A percentile compares a stretch with the other conserved stretches of the same genome.
These are phyloP conservation scores for Gymnopus androsaceus DNA, from an alignment of 1,284 basidiomycete genomes.

Conservation along the genomic window DNA sequence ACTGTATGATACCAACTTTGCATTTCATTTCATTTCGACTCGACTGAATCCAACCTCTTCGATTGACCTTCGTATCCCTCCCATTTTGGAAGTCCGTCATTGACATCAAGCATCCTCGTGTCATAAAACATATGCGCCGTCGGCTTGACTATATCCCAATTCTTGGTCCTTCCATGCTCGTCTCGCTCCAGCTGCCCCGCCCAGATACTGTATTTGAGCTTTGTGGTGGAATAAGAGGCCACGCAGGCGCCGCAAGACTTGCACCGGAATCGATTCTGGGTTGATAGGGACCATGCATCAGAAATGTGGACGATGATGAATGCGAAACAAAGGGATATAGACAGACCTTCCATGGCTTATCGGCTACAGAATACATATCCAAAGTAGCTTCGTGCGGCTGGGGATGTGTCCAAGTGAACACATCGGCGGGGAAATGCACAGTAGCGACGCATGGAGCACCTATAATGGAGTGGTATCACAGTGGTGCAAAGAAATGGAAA, in stretches of 20 bases:
- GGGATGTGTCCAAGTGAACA: conserved; percentile 55
- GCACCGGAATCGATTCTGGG: conserved; percentile 58
- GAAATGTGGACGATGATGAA: neutral
- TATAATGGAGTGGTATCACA: conserved; percentile 26
- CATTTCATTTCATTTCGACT: too few species aligned
- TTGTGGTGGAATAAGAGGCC: conserved; percentile 49
- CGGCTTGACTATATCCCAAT: conserved; percentile 55
- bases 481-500: neutral
- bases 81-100: conserved; percentile 61
- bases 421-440: conserved; percentile 49
- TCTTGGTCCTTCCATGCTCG: conserved; percentile 45
- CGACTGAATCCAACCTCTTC: conserved; percentile 23
- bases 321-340: neutral
- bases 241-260: conserved; percentile 56
- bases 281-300: neutral
- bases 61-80: conserved; percentile 57
- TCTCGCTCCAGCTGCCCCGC: conserved; percentile 55
- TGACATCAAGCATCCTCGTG: conserved; percentile 57
- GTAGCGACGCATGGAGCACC: conserved; percentile 64
- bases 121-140: conserved; percentile 67
- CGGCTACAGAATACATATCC: conserved; percentile 45
- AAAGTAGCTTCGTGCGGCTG: conserved; percentile 34
- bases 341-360: conserved; percentile 45
- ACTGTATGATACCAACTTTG: neutral
- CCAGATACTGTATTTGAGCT: conserved; percentile 53